Evolutionary conservation across 345 rosid genomes (phyloP), one percentile per base, ranked within the genome.

Genomic region (Salix brachista): DNA sequence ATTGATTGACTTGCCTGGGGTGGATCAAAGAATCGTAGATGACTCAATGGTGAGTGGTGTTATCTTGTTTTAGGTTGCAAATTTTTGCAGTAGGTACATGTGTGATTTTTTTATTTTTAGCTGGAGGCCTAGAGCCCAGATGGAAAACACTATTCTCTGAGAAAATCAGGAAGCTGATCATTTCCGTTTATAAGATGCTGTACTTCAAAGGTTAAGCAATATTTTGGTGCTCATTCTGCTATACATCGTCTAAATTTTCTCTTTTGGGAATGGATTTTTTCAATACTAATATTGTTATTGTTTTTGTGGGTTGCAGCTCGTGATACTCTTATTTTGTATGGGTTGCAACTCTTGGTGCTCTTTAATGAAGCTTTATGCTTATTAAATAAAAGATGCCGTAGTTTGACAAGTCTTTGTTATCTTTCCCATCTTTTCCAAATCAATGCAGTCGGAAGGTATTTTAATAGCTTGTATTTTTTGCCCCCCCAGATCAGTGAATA

Each of bases 1-100:
- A 87, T 84, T 96, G 89, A 79, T 90, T 73, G 99, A 96, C 84
- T 88, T 96, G 82, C 99, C 99, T 65, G 99, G 99, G 84, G 83
- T 94, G 85, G 99, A 96, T 84, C 99, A 94, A 88, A 89, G 97
- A 81, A 88, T 90, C 78, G 86, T 93, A 86, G 97, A 91, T 67
- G 98, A 91, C 73, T 82, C 97, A 37, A 72, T 89, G 97, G 99
- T 96, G 78, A 87, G 98, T 71, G n/a, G 48, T 50, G 19, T 41
- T 14, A 41, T 9, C 36, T 46, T 26, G 6, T 67, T 25, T 71
- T 52, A 8, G 18, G 12, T 26, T 67, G n/a, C 25, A 39, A 41
- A 18, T 50, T 76, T 72, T 73, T 60, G 61, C 75, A 58, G 18
- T 12, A n/a, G 64, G 52, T 69, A n/a, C 18, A 4, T 42, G 54